Conservation (phyloP, 1,139 yeast genomes). For the Candida albicans region DNA sequence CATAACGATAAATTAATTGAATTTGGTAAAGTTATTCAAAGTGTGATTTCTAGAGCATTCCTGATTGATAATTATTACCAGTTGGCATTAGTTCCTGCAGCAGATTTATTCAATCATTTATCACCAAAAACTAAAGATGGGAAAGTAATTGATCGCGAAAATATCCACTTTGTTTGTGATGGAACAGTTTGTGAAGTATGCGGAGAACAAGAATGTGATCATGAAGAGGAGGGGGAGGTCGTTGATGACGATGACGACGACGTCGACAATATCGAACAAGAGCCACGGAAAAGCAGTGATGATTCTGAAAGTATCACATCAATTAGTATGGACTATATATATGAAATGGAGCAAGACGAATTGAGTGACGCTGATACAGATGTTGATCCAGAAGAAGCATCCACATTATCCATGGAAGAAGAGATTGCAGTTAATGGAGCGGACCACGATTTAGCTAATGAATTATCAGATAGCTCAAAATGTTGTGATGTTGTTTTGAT, state of each 20-base stretch:
- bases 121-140: constrained; percentile 29
- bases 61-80: constrained; percentile 75
- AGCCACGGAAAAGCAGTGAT: neutral
- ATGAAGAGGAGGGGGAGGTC: constrained; percentile 30
- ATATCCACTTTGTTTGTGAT: constrained; percentile 73
- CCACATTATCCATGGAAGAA: constrained; percentile 22
- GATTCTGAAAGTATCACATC: constrained; percentile 16
- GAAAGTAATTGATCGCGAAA: constrained; percentile 40
- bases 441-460: constrained; percentile 30
- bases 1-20: constrained; percentile 24
- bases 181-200: constrained; percentile 72
- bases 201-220: constrained; percentile 68
- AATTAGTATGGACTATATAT: constrained; percentile 40
- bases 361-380: constrained; percentile 31
- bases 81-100: constrained; percentile 83
- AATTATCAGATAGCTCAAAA: constrained; percentile 35
- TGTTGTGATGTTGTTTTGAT: constrained; percentile 60
- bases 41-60: constrained; percentile 77
- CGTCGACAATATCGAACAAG: constrained; percentile 22
- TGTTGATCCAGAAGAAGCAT: constrained; percentile 24
- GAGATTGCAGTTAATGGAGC: constrained; percentile 21
- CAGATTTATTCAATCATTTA: constrained; percentile 82
- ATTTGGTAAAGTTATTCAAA: constrained; percentile 55
- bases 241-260: constrained; percentile 16
- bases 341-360: constrained; percentile 31